Evolutionary conservation across 2,329 filamentous ascomycete species (phyloP).

Genomic region (Penicillium sp.): DNA sequence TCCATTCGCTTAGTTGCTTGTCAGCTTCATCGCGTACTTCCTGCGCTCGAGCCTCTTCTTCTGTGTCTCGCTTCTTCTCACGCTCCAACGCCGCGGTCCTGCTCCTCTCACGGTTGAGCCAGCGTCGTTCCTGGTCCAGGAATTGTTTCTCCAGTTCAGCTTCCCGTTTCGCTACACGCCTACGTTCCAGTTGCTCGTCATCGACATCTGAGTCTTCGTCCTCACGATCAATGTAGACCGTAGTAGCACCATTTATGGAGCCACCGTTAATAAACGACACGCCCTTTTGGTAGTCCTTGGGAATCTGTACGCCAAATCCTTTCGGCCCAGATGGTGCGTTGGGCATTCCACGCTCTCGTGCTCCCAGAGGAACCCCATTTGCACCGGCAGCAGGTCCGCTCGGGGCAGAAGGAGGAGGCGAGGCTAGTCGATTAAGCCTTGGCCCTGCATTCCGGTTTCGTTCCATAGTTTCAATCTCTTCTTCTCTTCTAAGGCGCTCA

Average conservation of each 20-base stretch:
- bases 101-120: slow-evolving; percentile 86
- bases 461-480: slow-evolving; percentile 89
- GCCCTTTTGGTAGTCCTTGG: slow-evolving; percentile 75
- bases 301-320: slow-evolving; percentile 65
- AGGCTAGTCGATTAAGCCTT: slow-evolving; percentile 70
- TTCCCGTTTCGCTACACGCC: slow-evolving; percentile 72
- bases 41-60: slow-evolving; percentile 70
- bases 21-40: slow-evolving; percentile 70
- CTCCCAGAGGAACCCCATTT: slow-evolving; percentile 79
- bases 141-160: slow-evolving; percentile 80
- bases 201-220: slow-evolving; percentile 87
- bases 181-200: slow-evolving; percentile 80
- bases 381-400: slow-evolving; percentile 66
- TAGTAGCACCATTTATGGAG: slow-evolving; percentile 63
- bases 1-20: slow-evolving; percentile 77
- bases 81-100: slow-evolving; percentile 83
- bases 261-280: slow-evolving; percentile 83
- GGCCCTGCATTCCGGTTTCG: slow-evolving; percentile 70
- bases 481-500: slow-evolving; percentile 84
- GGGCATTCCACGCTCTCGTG: slow-evolving; percentile 67
- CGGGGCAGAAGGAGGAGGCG: slow-evolving; percentile 68
- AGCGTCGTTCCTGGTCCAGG: slow-evolving; percentile 83
- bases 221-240: slow-evolving; percentile 64
- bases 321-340: slow-evolving; percentile 78
- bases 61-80: slow-evolving; percentile 78